These are phyloP conservation scores for Tremella yokohamensis DNA, from an alignment of 768 basidiomycete species.

Conservation along the genomic window DNA sequence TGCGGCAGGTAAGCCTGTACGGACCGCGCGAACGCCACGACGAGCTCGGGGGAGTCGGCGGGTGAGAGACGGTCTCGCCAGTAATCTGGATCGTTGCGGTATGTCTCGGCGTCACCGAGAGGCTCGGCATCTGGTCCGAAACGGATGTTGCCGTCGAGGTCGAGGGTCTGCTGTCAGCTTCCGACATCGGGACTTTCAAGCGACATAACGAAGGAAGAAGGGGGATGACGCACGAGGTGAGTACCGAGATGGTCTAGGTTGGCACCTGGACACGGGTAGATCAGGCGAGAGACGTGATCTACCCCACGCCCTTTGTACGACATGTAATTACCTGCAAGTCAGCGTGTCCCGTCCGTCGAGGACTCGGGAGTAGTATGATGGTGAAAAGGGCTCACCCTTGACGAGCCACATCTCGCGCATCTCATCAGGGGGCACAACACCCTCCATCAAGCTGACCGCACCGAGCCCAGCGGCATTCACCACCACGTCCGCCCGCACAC, in stretches of 20 bases:
- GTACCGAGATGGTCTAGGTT: conserved; percentile 83
- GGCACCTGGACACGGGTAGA: conserved; percentile 78
- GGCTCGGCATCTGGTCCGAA: conserved; percentile 94
- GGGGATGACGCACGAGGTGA: conserved; percentile 58
- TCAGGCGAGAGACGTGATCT: conserved; percentile 64
- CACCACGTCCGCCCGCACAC: conserved; percentile 68
- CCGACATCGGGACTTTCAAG: not conserved
- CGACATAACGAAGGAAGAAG: not conserved
- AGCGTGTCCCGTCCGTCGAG: too few species aligned
- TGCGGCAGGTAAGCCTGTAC: conserved; percentile 54
- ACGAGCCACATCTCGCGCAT: conserved; percentile 27
- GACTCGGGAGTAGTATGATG: not conserved
- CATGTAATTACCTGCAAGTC: conserved; percentile 62
- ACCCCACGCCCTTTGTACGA: conserved; percentile 79
- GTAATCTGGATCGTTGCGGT: conserved; percentile 15
- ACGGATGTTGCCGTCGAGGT: conserved; percentile 73
- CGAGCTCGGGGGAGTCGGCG: conserved; percentile 9
- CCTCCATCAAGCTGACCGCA: conserved; percentile 34
- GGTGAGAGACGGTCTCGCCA: conserved; percentile 27
- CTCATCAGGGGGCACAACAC: conserved; percentile 27
- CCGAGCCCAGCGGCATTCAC: conserved; percentile 63
- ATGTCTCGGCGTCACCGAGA: conserved; percentile 58
- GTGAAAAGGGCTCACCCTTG: conserved; percentile 33
- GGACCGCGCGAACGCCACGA: conserved; percentile 5
- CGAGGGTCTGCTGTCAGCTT: conserved; percentile 54